Conservation (phyloP, 2,329 filamentous ascomycete genomes). For the Microdochium paspali region DNA sequence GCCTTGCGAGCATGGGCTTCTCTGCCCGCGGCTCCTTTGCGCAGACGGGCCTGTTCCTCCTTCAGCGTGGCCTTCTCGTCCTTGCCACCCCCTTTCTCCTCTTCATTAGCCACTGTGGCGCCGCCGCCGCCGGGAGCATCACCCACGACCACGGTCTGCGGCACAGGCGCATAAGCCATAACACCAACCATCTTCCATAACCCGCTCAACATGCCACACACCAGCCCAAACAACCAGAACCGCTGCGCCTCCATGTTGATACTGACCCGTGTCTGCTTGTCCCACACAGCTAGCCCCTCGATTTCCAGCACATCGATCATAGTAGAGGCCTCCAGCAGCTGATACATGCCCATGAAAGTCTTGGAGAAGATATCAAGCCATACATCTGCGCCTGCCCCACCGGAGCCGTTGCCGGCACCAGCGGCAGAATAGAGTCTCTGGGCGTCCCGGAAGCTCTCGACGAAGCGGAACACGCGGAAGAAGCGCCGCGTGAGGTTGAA, state of each 20-base stretch:
- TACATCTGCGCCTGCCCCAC: slow-evolving; percentile 13
- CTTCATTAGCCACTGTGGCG: slow-evolving; percentile 1
- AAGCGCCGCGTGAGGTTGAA: slow-evolving; percentile 47
- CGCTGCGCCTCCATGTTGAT: slow-evolving; percentile 53
- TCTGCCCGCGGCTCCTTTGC: slow-evolving; percentile 20
- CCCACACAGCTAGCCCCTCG: slow-evolving; percentile 40
- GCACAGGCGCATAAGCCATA: slow-evolving; percentile 23
- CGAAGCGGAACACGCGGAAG: slow-evolving; percentile 60
- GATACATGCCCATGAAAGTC: slow-evolving; percentile 56
- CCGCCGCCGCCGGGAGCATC: slow-evolving; percentile 5
- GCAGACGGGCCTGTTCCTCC: slow-evolving; percentile 25
- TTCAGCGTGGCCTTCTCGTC: slow-evolving; percentile 8
- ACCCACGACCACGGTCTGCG: slow-evolving; percentile 9
- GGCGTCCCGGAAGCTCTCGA: slow-evolving; percentile 47
- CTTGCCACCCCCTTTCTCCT: slow-evolving; percentile 4
- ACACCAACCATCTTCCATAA: slow-evolving; percentile 30
- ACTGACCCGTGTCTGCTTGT: slow-evolving; percentile 30
- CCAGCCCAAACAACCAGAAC: slow-evolving; percentile 60
- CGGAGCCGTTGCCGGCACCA: slow-evolving; percentile 5
- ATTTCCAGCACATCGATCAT: slow-evolving; percentile 42
- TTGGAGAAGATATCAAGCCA: slow-evolving; percentile 47
- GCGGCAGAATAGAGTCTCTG: slow-evolving; percentile 27
- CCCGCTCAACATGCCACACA: slow-evolving; percentile 35
- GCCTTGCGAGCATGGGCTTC: slow-evolving; percentile 13
- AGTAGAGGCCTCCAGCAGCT: slow-evolving; percentile 56